Percentiles rank a stretch among this genome's conserved stretches.
Conservation (phyloP, 2,329 filamentous ascomycete species). For the Arthrobotrys pseudoclavata region DNA sequence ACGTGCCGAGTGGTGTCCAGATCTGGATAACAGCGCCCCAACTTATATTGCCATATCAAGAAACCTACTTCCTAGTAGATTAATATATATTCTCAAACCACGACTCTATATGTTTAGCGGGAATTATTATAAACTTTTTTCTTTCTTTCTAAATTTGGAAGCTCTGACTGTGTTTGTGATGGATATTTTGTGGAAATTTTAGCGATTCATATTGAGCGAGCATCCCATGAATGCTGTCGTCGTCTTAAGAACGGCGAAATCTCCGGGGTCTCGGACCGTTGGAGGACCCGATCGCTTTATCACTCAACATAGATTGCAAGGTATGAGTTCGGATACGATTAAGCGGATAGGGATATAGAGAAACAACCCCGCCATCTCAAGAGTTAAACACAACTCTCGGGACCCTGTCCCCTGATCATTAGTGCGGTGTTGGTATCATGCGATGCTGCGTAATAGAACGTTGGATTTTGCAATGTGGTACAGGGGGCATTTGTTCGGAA, state of each 20-base stretch:
- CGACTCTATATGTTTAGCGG: conserved; percentile 9
- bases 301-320: conserved; percentile 50
- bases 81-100: conserved; percentile 20
- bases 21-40: conserved; percentile 2
- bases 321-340: conserved; percentile 36
- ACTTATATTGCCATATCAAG: conserved; percentile 27
- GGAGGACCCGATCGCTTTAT: conserved; percentile 49
- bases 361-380: conserved; percentile 18
- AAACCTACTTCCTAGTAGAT: conserved; percentile 5
- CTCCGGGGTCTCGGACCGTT: conserved; percentile 59
- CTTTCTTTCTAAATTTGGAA: conserved; percentile 12
- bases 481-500: conserved; percentile 8
- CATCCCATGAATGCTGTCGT: conserved; percentile 31
- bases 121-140: conserved; percentile 4
- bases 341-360: conserved; percentile 15
- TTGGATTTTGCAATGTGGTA: conserved; percentile 22
- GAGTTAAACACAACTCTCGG: conserved; percentile 3
- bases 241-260: conserved; percentile 38
- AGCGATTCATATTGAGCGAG: conserved; percentile 9
- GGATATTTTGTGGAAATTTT: background rate
- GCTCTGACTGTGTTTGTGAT: background rate
- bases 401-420: conserved; percentile 7
- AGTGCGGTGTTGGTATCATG: conserved; percentile 14
- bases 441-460: conserved; percentile 3
- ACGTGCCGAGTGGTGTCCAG: conserved; percentile 43